A percentile compares a stretch with the other conserved stretches of the same genome.
Evolutionary conservation across 345 rosid genomes (phyloP).

Genomic region (Erucastrum elatum): DNA sequence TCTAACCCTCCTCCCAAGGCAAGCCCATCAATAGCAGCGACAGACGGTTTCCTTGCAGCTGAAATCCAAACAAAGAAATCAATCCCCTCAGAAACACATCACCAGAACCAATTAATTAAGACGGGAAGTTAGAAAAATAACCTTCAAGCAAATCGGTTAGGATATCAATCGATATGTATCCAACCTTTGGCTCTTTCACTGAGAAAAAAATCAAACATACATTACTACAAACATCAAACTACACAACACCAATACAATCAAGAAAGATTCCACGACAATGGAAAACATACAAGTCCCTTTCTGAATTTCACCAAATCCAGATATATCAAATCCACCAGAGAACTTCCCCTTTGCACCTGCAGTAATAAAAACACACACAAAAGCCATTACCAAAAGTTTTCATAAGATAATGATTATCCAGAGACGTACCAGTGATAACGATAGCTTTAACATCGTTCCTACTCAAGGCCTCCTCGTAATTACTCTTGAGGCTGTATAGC

Average conservation of each 20-base stretch:
- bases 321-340: slow-evolving; percentile 94
- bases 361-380: slow-evolving; percentile 10
- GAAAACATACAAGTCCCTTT: slow-evolving; percentile 54
- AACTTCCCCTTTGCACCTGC: slow-evolving; percentile 89
- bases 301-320: slow-evolving; percentile 68
- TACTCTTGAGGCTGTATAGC: slow-evolving; percentile 69
- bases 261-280: not conserved
- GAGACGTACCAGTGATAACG: slow-evolving; percentile 69
- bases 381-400: not conserved
- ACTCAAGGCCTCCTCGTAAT: slow-evolving; percentile 66
- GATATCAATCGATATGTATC: slow-evolving; percentile 62
- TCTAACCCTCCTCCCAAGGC: slow-evolving; percentile 99
- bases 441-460: slow-evolving; percentile 96
- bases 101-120: slow-evolving; percentile 1
- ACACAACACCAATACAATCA: slow-evolving; percentile 1
- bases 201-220: slow-evolving; percentile 36
- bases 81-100: slow-evolving; percentile 10
- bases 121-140: slow-evolving; percentile 24
- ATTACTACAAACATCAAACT: slow-evolving; percentile 9
- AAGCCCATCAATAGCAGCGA: slow-evolving; percentile 98
- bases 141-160: slow-evolving; percentile 78
- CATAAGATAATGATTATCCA: not conserved
- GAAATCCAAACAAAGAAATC: slow-evolving; percentile 36
- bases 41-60: slow-evolving; percentile 91
- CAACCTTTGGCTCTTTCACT: slow-evolving; percentile 64